Percentiles rank a stretch among this genome's conserved stretches.
These are phyloP conservation scores for Xylaria digitata DNA, from an alignment of 2,329 filamentous ascomycete species.

Conservation along the genomic window DNA sequence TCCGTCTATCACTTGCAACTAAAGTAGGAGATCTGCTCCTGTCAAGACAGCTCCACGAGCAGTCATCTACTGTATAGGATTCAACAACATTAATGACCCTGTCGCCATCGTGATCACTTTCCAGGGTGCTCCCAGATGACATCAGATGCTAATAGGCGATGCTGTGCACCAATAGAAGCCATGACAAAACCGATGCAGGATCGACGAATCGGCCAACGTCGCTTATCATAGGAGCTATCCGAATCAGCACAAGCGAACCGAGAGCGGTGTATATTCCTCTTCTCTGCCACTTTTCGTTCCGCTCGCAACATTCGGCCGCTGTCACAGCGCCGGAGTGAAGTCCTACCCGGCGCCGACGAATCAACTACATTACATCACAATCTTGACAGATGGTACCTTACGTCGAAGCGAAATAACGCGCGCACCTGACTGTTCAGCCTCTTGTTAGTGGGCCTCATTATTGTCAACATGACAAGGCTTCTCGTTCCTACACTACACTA, in stretches of 20 bases:
- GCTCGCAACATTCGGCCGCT: background rate
- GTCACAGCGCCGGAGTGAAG: background rate
- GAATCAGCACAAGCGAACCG: slow-evolving; percentile 10
- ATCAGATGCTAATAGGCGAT: slow-evolving; percentile 9
- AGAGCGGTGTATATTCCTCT: background rate
- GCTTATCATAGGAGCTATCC: slow-evolving; percentile 20
- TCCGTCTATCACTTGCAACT: slow-evolving; percentile 3
- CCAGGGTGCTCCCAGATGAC: background rate
- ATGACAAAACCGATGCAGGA: background rate
- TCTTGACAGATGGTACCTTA: background rate
- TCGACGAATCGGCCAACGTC: slow-evolving; percentile 11
- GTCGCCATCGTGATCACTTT: slow-evolving; percentile 1
- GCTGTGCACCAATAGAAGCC: background rate
- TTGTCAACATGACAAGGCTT: slow-evolving; percentile 5
- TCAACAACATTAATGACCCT: background rate
- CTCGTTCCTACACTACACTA: slow-evolving; percentile 19
- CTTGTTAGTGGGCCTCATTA: slow-evolving; percentile 18
- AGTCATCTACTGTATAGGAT: no score
- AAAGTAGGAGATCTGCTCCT: slow-evolving; percentile 4
- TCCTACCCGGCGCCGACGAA: slow-evolving; percentile 4
- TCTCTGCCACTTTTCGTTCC: background rate
- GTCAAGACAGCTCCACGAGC: no score
- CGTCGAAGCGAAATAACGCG: background rate
- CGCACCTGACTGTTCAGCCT: slow-evolving; percentile 23
- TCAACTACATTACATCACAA: background rate